Evolutionary conservation across 2,329 filamentous ascomycete species (phyloP), one percentile per base, ranked within the genome.

Genomic region (Aspergillus sp.): DNA sequence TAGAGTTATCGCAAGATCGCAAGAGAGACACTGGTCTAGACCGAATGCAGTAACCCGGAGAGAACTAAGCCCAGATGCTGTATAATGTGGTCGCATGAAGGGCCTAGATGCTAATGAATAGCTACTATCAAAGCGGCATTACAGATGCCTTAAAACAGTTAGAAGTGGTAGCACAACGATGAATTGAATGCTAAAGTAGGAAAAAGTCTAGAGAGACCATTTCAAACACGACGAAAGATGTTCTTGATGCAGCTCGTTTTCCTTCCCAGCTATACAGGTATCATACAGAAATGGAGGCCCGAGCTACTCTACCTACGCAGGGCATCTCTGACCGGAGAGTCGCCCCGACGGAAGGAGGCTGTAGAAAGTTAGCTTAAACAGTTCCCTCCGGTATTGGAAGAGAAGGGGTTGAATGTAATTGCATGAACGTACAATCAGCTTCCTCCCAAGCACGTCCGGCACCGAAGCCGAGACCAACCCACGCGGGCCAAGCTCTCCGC

Each of bases 371-470:
- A 68, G 68, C 59, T 39, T 55, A 21, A 17, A 6, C 2, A 13
- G 15, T 19, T 36, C 19, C 19, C 25, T 17, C 4, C 32, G 5
- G 32, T 13, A 13, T 5, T 36, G 10, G 10, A 12, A 36, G 32
- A 13, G 15, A 47, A 47, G 21, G 19, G 17, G 21, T 19, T 10
- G 13, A 21, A 54, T n/a, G 13, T 28, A 10, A n/a, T 36, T 5
- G 21, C 9, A n/a, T 32, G 15, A 64, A 74, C 81, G 82, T 89
- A 82, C 85, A 91, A 83, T 99, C 97, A 81, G 95, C 97, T 84
- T 99, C 95, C 80, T 99, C 95, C 84, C 96, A 99, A 60, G 95
- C 95, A 73, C 96, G 88, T 72, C 95, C 95, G 66, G 93, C 93
- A 76, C 96, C 95, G 78, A 99, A 98, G 60, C 95, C 95, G 58